Evolutionary conservation across 345 rosid genomes (phyloP).

Genomic region (Stellera chamaejasme): DNA sequence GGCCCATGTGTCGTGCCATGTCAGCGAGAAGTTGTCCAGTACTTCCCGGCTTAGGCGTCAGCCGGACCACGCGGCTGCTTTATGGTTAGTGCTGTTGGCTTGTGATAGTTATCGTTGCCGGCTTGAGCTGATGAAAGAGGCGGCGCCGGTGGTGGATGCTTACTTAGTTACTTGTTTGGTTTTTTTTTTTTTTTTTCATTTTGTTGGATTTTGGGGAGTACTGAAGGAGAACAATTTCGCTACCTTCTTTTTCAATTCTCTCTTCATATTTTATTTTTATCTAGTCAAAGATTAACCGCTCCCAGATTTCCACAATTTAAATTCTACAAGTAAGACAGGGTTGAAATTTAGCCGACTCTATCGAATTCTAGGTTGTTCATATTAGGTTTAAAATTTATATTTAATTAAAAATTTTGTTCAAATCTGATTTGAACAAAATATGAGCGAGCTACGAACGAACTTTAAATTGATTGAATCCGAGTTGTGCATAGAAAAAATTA

Average conservation of each 20-base stretch:
- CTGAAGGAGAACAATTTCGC: not conserved
- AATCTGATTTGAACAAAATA: no score
- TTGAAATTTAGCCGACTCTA: no score
- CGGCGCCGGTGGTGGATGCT: constrained; percentile 2
- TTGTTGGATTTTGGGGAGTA: not conserved
- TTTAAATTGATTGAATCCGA: no score
- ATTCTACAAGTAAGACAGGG: no score
- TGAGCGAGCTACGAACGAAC: no score
- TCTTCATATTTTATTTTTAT: no score
- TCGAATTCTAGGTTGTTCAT: no score
- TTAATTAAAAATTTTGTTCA: no score
- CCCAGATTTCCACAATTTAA: no score
- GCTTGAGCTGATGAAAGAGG: constrained; percentile 5
- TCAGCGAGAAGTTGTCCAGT: constrained; percentile 25
- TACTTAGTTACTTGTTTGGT: not conserved
- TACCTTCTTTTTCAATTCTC: not conserved
- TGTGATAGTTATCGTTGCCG: constrained; percentile 30
- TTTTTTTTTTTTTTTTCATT: not conserved
- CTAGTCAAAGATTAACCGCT: no score
- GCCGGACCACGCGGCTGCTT: constrained; percentile 38
- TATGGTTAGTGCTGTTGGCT: constrained; percentile 19
- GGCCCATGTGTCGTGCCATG: constrained; percentile 46
- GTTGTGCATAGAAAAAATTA: no score
- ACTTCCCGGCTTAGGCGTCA: constrained; percentile 6
- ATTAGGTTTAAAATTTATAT: no score